These are phyloP conservation scores for Zelopaecilomyces penicillatus DNA, from an alignment of 2,329 filamentous ascomycete genomes.

Conservation along the genomic window DNA sequence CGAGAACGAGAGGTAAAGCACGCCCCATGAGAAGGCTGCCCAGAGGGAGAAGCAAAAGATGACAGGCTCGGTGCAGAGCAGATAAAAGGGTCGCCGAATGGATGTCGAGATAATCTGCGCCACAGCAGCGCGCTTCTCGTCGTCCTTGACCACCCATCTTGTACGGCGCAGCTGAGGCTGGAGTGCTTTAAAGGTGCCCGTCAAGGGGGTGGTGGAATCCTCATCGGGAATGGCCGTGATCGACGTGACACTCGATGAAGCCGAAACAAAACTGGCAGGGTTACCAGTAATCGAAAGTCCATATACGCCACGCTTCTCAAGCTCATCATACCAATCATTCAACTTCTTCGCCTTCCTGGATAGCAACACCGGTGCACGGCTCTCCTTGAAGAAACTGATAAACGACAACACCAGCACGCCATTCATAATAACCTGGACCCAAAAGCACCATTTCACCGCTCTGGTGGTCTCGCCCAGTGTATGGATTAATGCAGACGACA, in stretches of 20 bases:
- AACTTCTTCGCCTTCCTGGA: conserved; percentile 63
- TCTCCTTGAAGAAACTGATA: conserved; percentile 68
- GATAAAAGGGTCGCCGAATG: conserved; percentile 67
- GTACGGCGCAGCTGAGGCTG: conserved; percentile 39
- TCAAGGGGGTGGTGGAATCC: not conserved
- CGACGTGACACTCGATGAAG: conserved; percentile 11
- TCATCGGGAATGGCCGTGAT: conserved; percentile 11
- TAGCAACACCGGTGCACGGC: conserved; percentile 70
- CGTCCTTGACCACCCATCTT: conserved; percentile 70
- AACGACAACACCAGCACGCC: conserved; percentile 53
- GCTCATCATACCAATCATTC: conserved; percentile 70
- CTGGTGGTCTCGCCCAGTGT: conserved; percentile 36
- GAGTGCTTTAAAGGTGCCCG: not conserved
- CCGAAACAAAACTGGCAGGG: conserved; percentile 11
- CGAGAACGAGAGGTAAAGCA: conserved; percentile 77
- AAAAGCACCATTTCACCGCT: conserved; percentile 84
- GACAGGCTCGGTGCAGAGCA: conserved; percentile 67
- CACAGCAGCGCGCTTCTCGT: conserved; percentile 66
- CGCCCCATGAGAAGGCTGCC: conserved; percentile 83
- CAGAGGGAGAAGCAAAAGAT: conserved; percentile 84
- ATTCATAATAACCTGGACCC: conserved; percentile 68
- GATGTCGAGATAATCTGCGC: conserved; percentile 64
- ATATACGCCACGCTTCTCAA: conserved; percentile 56
- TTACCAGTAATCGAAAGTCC: conserved; percentile 33
- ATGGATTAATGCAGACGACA: conserved; percentile 61